phyloP scores from a whole-genome alignment of 2,329 filamentous ascomycete genomes.

The Pestalotiopsis sp. region DNA sequence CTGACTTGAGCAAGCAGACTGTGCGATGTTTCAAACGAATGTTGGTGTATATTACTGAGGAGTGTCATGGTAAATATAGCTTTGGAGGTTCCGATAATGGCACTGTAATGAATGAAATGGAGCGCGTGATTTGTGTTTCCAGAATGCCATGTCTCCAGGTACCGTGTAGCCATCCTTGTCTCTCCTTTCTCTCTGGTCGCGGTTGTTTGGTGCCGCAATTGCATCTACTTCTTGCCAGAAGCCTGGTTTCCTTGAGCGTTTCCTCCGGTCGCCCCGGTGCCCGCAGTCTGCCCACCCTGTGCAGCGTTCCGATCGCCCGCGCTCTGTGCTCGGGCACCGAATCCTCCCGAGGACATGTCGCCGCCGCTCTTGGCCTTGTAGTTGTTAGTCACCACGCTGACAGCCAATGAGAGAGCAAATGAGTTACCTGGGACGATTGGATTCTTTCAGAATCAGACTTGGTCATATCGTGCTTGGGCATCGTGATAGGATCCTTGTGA shows the following conservation, averaged over 20 bases:
- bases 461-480: background rate
- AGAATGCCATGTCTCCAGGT: background rate
- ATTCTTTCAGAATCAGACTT: conserved; percentile 2
- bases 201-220: too few relatives aligned
- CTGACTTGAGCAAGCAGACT: too few relatives aligned
- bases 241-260: background rate
- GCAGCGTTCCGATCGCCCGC: conserved; percentile 20
- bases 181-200: too few relatives aligned
- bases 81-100: too few relatives aligned
- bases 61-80: too few relatives aligned
- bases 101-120: too few relatives aligned
- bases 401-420: background rate
- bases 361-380: conserved; percentile 19
- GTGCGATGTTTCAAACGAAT: too few relatives aligned
- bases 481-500: background rate
- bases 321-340: conserved; percentile 21
- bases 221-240: background rate
- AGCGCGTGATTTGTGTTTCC: background rate
- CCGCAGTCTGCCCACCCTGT: background rate
- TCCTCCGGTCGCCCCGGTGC: background rate
- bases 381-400: background rate
- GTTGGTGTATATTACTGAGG: too few relatives aligned
- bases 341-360: conserved; percentile 20
- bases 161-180: too few relatives aligned
- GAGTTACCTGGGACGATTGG: background rate